phyloP scores from a whole-genome alignment of 805 yeast genomes.

The Candida sithepensis region DNA sequence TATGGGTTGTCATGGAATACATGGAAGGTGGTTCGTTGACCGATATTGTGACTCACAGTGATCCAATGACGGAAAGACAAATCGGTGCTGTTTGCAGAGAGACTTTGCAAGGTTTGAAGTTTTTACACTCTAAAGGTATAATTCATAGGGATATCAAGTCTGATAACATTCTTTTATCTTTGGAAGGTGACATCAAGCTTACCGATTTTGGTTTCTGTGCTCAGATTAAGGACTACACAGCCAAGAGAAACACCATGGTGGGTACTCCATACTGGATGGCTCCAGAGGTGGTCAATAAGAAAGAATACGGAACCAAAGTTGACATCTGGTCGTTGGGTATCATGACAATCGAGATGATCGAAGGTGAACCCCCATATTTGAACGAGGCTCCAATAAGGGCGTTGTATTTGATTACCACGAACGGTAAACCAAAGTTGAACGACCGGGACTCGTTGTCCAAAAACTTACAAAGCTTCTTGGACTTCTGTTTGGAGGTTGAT shows the following conservation, averaged over 20 bases:
- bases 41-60: slow-evolving; percentile 86
- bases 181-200: slow-evolving; percentile 85
- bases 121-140: slow-evolving; percentile 87
- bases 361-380: slow-evolving; percentile 80
- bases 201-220: slow-evolving; percentile 84
- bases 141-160: slow-evolving; percentile 96
- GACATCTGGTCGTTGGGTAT: slow-evolving; percentile 83
- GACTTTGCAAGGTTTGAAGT: slow-evolving; percentile 79
- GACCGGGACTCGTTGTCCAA: slow-evolving; percentile 70
- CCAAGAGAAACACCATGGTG: slow-evolving; percentile 80
- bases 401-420: slow-evolving; percentile 69
- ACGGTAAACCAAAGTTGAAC: slow-evolving; percentile 75
- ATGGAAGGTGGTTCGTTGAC: slow-evolving; percentile 99
- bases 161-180: slow-evolving; percentile 81
- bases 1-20: slow-evolving; percentile 98
- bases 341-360: slow-evolving; percentile 86
- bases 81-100: slow-evolving; percentile 94
- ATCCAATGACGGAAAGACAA: slow-evolving; percentile 81
- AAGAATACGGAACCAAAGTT: slow-evolving; percentile 77
- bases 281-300: slow-evolving; percentile 77
- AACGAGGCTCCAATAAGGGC: slow-evolving; percentile 80
- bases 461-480: slow-evolving; percentile 64
- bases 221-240: slow-evolving; percentile 66
- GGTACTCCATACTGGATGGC: slow-evolving; percentile 94
- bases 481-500: slow-evolving; percentile 77